phyloP scores from a whole-genome alignment of 164 flowering plant species.

The Umbilicus rupestris region DNA sequence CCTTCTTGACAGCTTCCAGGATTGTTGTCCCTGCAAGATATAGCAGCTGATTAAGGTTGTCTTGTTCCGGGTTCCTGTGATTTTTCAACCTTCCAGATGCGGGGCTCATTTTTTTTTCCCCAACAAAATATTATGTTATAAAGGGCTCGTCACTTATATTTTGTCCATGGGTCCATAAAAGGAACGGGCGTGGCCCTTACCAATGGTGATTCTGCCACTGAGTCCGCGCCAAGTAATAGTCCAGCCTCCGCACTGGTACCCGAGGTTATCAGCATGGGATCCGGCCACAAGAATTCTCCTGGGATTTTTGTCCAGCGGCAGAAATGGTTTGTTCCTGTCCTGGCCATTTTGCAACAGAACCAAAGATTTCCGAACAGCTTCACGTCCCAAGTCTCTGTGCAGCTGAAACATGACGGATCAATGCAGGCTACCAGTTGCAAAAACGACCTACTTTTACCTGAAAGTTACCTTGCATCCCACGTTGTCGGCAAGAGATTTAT shows the following conservation, averaged over 20 bases:
- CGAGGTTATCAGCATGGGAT: constrained; percentile 80
- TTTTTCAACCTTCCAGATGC: no score
- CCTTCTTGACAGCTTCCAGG: constrained; percentile 52
- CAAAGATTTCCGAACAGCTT: constrained; percentile 80
- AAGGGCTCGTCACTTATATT: no score
- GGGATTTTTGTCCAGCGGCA: constrained; percentile 60
- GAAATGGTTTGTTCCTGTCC: constrained; percentile 46
- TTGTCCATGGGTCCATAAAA: no score
- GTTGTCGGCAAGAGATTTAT: constrained; percentile 52
- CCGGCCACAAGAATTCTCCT: constrained; percentile 69
- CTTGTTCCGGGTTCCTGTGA: no score
- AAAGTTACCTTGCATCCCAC: constrained; percentile 50
- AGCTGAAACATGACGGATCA: constrained; percentile 21
- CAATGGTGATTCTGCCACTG: constrained; percentile 67
- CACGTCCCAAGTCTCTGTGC: constrained; percentile 78
- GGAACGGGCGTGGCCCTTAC: no score
- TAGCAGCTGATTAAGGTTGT: not conserved
- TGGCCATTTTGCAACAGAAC: constrained; percentile 83
- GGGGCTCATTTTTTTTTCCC: no score
- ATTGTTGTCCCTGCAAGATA: constrained; percentile 50
- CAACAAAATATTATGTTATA: no score
- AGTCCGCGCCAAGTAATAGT: constrained; percentile 59
- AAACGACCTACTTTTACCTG: not conserved
- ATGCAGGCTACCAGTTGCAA: not conserved
- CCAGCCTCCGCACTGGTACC: constrained; percentile 95